Conservation (phyloP, 164 flowering plant species). For the Nymphaea thermarum region DNA sequence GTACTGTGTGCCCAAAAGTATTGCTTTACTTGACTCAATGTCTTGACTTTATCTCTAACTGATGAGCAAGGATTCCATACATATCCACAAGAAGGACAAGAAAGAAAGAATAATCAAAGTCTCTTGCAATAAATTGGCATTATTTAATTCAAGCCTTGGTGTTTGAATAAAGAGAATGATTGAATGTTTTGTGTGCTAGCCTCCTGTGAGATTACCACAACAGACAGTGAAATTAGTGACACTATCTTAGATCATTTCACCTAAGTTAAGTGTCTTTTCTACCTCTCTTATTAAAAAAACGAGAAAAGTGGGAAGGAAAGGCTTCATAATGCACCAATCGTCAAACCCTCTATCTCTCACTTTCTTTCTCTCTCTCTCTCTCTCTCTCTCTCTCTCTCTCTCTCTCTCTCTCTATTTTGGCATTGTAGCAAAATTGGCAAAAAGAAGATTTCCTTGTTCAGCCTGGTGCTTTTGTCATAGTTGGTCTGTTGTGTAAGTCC, state of each 20-base stretch:
- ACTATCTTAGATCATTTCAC: background rate
- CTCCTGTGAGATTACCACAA: background rate
- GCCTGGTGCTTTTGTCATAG: background rate
- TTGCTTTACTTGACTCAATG: background rate
- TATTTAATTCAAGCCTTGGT: background rate
- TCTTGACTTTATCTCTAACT: conserved; percentile 1
- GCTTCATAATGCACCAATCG: background rate
- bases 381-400: too few relatives aligned
- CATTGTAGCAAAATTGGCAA: background rate
- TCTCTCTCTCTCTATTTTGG: background rate
- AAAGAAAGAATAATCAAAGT: background rate
- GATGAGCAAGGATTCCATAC: conserved; percentile 1
- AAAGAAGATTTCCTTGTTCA: background rate
- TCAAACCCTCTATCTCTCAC: too few relatives aligned
- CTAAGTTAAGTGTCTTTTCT: background rate
- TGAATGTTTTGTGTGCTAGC: background rate
- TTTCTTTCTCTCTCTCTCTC: too few relatives aligned
- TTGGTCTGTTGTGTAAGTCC: background rate
- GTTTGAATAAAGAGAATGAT: conserved; percentile 1
- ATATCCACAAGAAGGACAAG: background rate
- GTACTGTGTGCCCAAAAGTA: background rate
- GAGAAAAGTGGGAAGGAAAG: background rate
- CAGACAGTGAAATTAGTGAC: background rate
- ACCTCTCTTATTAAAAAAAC: background rate
- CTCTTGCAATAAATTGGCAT: background rate